Base-by-base conservation (phyloP, 129 eudicot species). In the Chrysanthemum lavandulifolium region DNA sequence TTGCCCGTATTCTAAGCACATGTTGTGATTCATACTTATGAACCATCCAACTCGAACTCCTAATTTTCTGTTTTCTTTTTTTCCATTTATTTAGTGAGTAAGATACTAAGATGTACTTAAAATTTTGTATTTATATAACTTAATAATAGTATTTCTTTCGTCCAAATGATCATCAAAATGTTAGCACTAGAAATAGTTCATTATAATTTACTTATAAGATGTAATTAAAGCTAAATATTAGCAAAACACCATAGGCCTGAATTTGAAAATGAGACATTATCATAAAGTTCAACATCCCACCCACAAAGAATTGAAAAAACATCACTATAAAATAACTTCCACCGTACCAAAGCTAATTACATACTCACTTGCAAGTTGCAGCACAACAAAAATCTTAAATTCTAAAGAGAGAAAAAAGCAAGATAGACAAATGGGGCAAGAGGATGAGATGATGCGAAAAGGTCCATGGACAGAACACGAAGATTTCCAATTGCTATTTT, bases 401-500 rank as follows among this genome's bases (percentile, higher is more conserved):
- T 48, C 25, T 23, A 72, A 50, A 73, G 62, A 78, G 74, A 51
- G 61, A 27, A 33, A 51, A n/a, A 4, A 8, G 43, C 47, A 0
- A 40, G 10, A 1, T 7, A 40, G 10, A 40, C 2, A 64, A 61
- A 84, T 86, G 90, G 86, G 77, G 78, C 80, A 75, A 53, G 83
- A 81, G 7, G 79, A 72, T 16, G 93, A 86, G 72, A 80, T 59
- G 40, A 69, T 70, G 51, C 82, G 95, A 73, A 90, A 90, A 53
- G 97, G 97, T 47, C 97, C 97, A 36, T 90, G 95, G 97, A 90
- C 95, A 1, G 95, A 90, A 82, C 81, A 90, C n/a, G 97, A 90
- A 80, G 97, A 90, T 74, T 79, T 79, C 67, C 97, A 83, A 75
- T 81, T 90, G 72, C 83, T 81, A 23, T 83, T 86, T 63, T 83